Conservation (phyloP, 768 basidiomycete genomes). For the Trametes coccinea region DNA sequence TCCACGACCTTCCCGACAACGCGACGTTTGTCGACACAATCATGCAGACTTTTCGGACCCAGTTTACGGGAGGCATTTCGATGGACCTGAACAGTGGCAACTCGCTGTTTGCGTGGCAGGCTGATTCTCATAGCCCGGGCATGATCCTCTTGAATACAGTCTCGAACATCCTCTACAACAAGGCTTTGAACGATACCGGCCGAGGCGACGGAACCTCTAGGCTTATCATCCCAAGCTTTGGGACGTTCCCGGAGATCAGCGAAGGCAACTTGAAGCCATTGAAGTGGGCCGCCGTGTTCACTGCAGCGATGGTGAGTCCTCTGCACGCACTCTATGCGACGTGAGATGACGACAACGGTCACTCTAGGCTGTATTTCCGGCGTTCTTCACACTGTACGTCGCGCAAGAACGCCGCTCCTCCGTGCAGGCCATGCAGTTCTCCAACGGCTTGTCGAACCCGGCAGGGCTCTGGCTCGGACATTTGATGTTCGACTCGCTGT, state of each 20-base stretch:
- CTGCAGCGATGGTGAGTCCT: constrained; percentile 55
- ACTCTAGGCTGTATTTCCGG: constrained; percentile 69
- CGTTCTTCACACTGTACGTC: constrained; percentile 79
- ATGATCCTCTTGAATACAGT: constrained; percentile 66
- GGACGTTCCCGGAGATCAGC: constrained; percentile 56
- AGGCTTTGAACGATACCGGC: constrained; percentile 55
- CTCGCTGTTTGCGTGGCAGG: constrained; percentile 73
- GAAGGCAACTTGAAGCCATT: constrained; percentile 59
- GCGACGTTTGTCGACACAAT: constrained; percentile 59
- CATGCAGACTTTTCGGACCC: constrained; percentile 48
- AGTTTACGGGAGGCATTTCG: constrained; percentile 71
- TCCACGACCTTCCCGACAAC: constrained; percentile 52
- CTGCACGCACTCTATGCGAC: background rate
- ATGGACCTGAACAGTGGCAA: constrained; percentile 50
- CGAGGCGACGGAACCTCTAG: constrained; percentile 39
- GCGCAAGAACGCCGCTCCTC: constrained; percentile 68
- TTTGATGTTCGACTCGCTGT: constrained; percentile 68
- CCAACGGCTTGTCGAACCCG: constrained; percentile 73
- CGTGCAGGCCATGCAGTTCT: constrained; percentile 82
- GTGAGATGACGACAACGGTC: background rate
- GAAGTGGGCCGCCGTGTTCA: constrained; percentile 77
- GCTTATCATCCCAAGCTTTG: constrained; percentile 58
- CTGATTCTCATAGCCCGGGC: constrained; percentile 58
- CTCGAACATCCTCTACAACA: constrained; percentile 66
- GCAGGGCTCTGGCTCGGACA: constrained; percentile 79